A percentile compares a stretch with the other conserved stretches of the same genome.
Conservation (phyloP, 345 rosid species). For the Gossypium ekmanianum region DNA sequence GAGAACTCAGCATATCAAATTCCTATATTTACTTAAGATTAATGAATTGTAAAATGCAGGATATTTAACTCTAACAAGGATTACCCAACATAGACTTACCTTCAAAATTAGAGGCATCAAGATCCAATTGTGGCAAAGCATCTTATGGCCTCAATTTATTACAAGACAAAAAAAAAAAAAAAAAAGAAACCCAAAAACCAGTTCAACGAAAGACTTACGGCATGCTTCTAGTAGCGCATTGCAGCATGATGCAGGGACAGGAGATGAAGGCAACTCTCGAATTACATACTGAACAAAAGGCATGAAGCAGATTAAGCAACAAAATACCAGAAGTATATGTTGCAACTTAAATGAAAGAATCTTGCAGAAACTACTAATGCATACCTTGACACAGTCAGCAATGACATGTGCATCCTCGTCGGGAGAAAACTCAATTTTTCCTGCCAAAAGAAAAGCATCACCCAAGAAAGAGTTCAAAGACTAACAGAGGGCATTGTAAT, state of each 20-base stretch:
- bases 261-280: conserved; percentile 97
- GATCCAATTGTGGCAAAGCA: neutral
- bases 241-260: conserved; percentile 98
- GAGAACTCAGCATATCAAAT: neutral
- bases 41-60: neutral
- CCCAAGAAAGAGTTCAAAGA: conserved; percentile 10
- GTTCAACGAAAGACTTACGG: conserved; percentile 57
- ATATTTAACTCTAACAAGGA: neutral
- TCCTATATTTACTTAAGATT: neutral
- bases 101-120: conserved; percentile 4
- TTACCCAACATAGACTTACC: neutral
- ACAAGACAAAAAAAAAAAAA: conserved; percentile 10
- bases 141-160: neutral
- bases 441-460: conserved; percentile 43
- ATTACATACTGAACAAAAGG: conserved; percentile 63
- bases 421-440: conserved; percentile 62
- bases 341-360: conserved; percentile 8
- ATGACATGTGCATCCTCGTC: conserved; percentile 88
- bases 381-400: conserved; percentile 94
- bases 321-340: conserved; percentile 8
- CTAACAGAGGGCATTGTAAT: conserved; percentile 3
- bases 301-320: conserved; percentile 21
- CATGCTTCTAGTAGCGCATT: conserved; percentile 88
- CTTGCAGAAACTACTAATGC: conserved; percentile 12
- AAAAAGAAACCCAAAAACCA: neutral